These are phyloP conservation scores for Tulasnella sp. DNA, from an alignment of 768 basidiomycete genomes.

Conservation along the genomic window DNA sequence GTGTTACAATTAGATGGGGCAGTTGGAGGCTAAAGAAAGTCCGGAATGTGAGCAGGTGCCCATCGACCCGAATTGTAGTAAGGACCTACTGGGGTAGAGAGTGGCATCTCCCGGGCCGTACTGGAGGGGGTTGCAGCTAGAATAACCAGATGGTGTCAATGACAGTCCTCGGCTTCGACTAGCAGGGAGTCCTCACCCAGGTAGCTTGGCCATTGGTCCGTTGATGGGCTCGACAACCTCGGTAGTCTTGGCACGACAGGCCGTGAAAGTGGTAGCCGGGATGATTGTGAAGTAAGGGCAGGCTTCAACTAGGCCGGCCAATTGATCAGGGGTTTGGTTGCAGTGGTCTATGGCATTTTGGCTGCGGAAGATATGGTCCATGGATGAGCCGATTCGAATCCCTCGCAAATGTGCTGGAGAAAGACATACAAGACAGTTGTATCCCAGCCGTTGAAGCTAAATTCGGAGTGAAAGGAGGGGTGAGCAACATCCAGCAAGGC, in stretches of 20 bases:
- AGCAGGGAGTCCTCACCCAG: constrained; percentile 26
- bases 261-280: constrained; percentile 32
- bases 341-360: constrained; percentile 26
- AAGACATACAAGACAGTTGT: not conserved
- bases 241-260: constrained; percentile 41
- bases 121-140: constrained; percentile 20
- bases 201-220: constrained; percentile 29
- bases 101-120: constrained; percentile 19
- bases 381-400: too few relatives aligned
- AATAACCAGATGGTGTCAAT: not conserved
- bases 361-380: not conserved
- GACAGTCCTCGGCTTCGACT: not conserved
- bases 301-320: not conserved
- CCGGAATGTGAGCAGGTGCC: not conserved
- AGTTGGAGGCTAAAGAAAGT: not conserved
- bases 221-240: constrained; percentile 34
- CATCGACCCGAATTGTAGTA: not conserved
- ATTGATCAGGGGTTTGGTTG: constrained; percentile 12
- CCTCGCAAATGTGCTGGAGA: too few relatives aligned
- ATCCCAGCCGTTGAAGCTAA: constrained; percentile 21
- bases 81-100: constrained; percentile 2
- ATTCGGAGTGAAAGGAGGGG: not conserved
- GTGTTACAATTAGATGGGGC: not conserved
- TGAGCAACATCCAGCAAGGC: not conserved
- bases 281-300: constrained; percentile 42